Evolutionary conservation across 192 early-diverging fungal genomes (phyloP).

Genomic region (Entophlyctis helioformis): DNA sequence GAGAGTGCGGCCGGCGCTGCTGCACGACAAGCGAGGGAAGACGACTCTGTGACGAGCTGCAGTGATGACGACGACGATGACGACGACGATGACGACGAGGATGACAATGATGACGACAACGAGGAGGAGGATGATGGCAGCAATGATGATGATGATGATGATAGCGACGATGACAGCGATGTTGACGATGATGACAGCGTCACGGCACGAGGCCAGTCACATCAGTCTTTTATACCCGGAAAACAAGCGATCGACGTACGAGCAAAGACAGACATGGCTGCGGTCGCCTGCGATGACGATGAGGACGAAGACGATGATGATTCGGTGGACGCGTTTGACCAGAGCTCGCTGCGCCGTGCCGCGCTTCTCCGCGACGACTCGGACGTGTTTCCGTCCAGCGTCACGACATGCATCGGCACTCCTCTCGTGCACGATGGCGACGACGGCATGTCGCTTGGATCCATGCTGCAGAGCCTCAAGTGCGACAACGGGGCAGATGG

Average conservation of each 20-base stretch:
- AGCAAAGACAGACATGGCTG: not conserved
- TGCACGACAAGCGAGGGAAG: not conserved
- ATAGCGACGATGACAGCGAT: not conserved
- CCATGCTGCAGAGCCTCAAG: too few species aligned
- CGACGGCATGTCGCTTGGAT: too few species aligned
- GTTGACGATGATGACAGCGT: not conserved
- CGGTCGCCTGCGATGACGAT: not conserved
- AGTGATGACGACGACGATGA: not conserved
- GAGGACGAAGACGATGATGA: constrained; percentile 4
- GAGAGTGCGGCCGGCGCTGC: not conserved
- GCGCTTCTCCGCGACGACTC: too few species aligned
- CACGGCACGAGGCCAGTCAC: not conserved
- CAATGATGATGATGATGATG: constrained; percentile 1
- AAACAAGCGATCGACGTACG: not conserved
- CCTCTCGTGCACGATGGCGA: too few species aligned
- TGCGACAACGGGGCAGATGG: constrained; percentile 2
- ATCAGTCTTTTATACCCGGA: not conserved
- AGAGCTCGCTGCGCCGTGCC: too few species aligned
- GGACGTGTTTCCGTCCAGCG: too few species aligned
- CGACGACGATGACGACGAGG: too few species aligned
- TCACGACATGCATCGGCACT: too few species aligned
- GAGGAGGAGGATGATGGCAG: not conserved
- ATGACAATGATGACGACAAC: too few species aligned
- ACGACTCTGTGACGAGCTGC: not conserved
- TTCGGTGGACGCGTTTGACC: too few species aligned